Evolutionary conservation across 768 basidiomycete species (phyloP), one percentile per base, ranked within the genome.

Genomic region (Naganishia kalamii): DNA sequence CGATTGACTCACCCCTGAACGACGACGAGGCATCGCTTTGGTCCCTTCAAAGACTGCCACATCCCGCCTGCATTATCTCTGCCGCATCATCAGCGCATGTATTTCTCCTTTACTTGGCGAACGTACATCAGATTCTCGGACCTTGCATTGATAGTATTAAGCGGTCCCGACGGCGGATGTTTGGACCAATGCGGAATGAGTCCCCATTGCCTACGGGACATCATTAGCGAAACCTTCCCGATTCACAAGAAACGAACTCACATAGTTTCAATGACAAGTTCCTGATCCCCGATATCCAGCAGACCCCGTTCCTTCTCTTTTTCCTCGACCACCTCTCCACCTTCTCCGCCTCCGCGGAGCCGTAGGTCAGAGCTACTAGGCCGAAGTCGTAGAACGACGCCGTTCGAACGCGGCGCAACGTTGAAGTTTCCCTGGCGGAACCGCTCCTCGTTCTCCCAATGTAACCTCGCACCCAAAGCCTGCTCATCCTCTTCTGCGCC

Each of bases 141-240:
- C 21, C 92, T 85, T 0, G 93, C 92, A 69, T 98, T 98, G 66
- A 89, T 94, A 0, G 93, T 96, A 70, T 84, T 89, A 44, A 92
- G 78, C 1, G 71, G 66, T 7, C 73, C 71, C 0, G 81, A 80
- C 2, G 78, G 79, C 68, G 92, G 89, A 61, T 83, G 80, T 73
- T 89, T 90, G 73, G 82, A 84, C 87, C 87, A 92, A 74, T 88
- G 86, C 0, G 89, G 90, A 1, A 92, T 84, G 0, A 93, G 81
- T 7, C 93, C 92, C 92, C 92, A 97, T 69, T 78, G 75, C 78
- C 75, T 77, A 10, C 32, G 23, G 30, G 17, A 23, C 21, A 2
- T 11, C 19, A 29, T n/a, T 37, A 41, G 21, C 6, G 17, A 11
- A n/a, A n/a, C n/a, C n/a, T n/a, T n/a, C n/a, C 13, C 12, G 27